phyloP scores from a whole-genome alignment of 1,284 basidiomycete species.

The Athelia sp. region DNA sequence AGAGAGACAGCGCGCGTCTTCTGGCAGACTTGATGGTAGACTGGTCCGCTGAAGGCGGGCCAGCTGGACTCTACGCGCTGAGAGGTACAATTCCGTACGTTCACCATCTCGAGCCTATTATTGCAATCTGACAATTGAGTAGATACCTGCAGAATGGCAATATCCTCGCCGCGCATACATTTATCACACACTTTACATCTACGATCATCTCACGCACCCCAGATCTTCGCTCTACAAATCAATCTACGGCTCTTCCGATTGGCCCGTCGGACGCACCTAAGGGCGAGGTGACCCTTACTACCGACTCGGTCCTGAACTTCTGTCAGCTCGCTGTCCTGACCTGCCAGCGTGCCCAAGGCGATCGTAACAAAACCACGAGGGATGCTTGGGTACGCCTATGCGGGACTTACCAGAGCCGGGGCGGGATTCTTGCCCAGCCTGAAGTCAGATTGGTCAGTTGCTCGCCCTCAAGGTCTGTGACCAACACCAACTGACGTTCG shows the following conservation, averaged over 20 bases:
- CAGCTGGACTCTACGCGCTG: conserved; percentile 70
- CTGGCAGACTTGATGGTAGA: conserved; percentile 84
- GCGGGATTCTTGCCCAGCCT: conserved; percentile 54
- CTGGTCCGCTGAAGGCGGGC: conserved; percentile 50
- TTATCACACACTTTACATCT: conserved; percentile 73
- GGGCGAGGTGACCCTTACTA: conserved; percentile 69
- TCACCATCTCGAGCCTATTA: conserved; percentile 1
- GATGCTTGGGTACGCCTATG: conserved; percentile 83
- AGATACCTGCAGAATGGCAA: conserved; percentile 87
- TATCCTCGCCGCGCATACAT: conserved; percentile 80
- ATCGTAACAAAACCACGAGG: conserved; percentile 64
- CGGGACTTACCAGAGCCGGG: conserved; percentile 70
- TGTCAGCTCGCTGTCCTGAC: conserved; percentile 80
- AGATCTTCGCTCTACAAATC: conserved; percentile 34
- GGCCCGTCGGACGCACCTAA: conserved; percentile 24
- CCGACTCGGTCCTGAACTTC: conserved; percentile 77
- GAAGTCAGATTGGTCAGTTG: conserved; percentile 70
- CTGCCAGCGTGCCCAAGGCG: conserved; percentile 78
- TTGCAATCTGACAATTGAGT: conserved; percentile 7
- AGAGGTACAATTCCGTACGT: conserved; percentile 80
- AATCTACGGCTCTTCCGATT: conserved; percentile 37
- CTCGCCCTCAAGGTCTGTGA: background rate
- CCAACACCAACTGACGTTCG: background rate
- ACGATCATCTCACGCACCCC: conserved; percentile 41
- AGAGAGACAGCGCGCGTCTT: conserved; percentile 79